These are phyloP conservation scores for Termitomyces sp. DNA, from an alignment of 768 basidiomycete species.

Conservation along the genomic window DNA sequence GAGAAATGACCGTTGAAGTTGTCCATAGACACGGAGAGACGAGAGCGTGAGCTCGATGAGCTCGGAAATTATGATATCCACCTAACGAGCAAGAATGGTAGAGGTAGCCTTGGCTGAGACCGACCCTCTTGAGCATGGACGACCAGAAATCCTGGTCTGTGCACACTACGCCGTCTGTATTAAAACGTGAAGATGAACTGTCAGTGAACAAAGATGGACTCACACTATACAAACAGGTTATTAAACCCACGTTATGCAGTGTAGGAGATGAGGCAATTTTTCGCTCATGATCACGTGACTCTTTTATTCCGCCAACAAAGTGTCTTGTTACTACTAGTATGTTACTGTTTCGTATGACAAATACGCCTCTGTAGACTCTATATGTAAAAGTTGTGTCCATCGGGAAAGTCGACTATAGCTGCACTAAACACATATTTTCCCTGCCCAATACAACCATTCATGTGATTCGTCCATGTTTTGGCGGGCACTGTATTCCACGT, in stretches of 20 bases:
- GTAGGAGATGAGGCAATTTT: not conserved
- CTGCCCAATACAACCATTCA: too few species aligned
- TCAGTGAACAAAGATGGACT: not conserved
- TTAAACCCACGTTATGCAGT: not conserved
- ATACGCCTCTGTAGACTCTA: too few species aligned
- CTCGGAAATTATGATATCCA: conserved; percentile 12
- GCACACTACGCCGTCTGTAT: conserved; percentile 7
- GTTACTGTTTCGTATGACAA: too few species aligned
- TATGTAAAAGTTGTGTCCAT: too few species aligned
- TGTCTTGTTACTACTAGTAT: too few species aligned
- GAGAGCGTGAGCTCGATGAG: conserved; percentile 3
- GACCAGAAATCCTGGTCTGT: conserved; percentile 35
- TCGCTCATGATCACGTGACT: not conserved
- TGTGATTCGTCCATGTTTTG: too few species aligned
- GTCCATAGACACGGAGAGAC: conserved; percentile 4
- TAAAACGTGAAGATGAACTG: not conserved
- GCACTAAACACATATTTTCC: too few species aligned
- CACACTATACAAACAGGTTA: conserved; percentile 7
- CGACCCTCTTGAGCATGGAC: conserved; percentile 71
- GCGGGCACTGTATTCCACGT: too few species aligned
- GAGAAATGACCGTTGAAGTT: not conserved
- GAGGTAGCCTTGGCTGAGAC: conserved; percentile 48
- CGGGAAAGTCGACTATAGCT: too few species aligned
- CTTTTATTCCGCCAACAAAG: too few species aligned
- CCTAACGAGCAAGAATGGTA: conserved; percentile 28